These are phyloP conservation scores for Mycena crocata DNA, from an alignment of 768 basidiomycete species.

Conservation along the genomic window DNA sequence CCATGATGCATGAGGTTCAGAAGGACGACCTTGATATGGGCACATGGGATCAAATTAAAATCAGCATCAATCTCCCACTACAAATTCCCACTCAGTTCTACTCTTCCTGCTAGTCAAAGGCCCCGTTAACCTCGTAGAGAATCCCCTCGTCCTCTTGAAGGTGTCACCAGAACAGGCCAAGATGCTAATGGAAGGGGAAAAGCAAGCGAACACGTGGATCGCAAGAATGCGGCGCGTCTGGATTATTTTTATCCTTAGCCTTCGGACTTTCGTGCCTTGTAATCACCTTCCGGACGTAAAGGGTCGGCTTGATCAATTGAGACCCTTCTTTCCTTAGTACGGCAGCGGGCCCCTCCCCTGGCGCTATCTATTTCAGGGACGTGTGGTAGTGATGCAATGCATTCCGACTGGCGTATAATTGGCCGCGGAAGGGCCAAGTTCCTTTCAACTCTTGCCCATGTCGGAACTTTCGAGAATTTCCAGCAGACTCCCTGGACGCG, in stretches of 20 bases:
- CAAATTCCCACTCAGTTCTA: conserved; percentile 5
- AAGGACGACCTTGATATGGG: conserved; percentile 3
- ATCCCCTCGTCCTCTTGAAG: background rate
- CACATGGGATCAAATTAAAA: conserved; percentile 8
- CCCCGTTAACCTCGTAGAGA: conserved; percentile 13
- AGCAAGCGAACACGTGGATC: conserved; percentile 28
- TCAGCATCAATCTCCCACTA: conserved; percentile 21
- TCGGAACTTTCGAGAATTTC: conserved; percentile 13
- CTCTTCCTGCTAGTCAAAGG: background rate
- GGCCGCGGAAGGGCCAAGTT: background rate
- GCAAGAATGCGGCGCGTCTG: conserved; percentile 8
- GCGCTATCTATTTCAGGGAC: conserved; percentile 24
- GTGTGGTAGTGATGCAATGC: conserved; percentile 9
- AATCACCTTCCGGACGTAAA: conserved; percentile 30
- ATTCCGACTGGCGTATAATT: conserved; percentile 26
- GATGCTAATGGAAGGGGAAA: conserved; percentile 24
- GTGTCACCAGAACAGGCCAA: background rate
- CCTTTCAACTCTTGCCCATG: conserved; percentile 10
- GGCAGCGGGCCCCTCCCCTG: conserved; percentile 14
- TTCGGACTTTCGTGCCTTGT: conserved; percentile 22
- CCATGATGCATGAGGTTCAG: conserved; percentile 18
- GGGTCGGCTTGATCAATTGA: conserved; percentile 24
- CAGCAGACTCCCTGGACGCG: conserved; percentile 16
- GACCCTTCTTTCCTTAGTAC: conserved; percentile 30
- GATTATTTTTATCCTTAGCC: conserved; percentile 24